Base-by-base conservation (phyloP, 2,329 filamentous ascomycete genomes). In the Fusarium sp. region DNA sequence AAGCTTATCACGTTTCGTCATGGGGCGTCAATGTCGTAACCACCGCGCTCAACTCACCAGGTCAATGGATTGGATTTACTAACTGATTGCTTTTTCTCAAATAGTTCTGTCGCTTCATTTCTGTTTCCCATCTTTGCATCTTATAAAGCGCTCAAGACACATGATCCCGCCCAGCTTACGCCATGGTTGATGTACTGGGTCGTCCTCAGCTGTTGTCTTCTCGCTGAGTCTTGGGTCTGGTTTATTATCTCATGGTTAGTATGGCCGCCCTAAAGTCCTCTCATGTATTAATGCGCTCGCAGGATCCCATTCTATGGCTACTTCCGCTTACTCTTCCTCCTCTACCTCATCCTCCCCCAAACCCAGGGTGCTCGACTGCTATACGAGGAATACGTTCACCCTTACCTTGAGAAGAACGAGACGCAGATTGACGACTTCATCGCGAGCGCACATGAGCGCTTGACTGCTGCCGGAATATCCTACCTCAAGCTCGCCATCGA, bases 181-280 rank as follows among this genome's bases (percentile, higher is more conserved):
- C 95, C 95, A 90, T 99, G 96, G 96, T 88, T 98, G 71, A 98
- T 98, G 92, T 99, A 98, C 86, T 99, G 95, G 92, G 93, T 97
- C 64, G 93, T 97, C 26, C 88, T 97, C 70, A 92, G 92, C 65
- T 91, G 92, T 78, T 88, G 90, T 74, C 85, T 94, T 58, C 87
- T 96, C 65, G 88, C 90, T 80, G 96, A 98, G 82, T 94, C 91
- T 46, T 97, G 94, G 88, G 89, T 92, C 58, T 89, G 91, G 74
- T 97, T 95, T 82, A 90, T 98, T 76, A 86, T 98, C 46, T 86
- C 86, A 78, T 98, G 94, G 91, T 60, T 31, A 18, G 40, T 53
- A 18, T 23, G 33, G 33, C 23, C 16, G 4, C 16, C 20, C n/a
- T 23, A 15, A 28, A 6, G 20, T 36, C 13, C 4, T 13, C 7